Evolutionary conservation across 2,329 filamentous ascomycete species (phyloP), one percentile per base, ranked within the genome.

Genomic region (Botryotinia convoluta): DNA sequence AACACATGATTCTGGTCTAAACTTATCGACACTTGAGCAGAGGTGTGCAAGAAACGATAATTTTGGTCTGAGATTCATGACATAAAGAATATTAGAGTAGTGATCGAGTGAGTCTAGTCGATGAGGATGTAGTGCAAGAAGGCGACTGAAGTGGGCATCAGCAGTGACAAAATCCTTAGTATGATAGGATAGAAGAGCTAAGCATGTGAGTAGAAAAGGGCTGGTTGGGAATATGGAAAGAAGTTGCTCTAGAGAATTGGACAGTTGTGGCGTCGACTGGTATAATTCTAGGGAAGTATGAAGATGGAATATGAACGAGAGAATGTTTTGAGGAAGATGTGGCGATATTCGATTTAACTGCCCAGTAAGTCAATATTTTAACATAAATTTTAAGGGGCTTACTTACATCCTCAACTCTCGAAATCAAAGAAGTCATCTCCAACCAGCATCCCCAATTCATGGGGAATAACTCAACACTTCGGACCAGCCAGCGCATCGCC

Each of bases 371-470:
- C 84, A 83, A 71, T 64, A 42, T 22, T 39, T 39, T 26, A 69
- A 51, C 54, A 26, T 59, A 35, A 57, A 68, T 54, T 20, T 51
- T 12, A 54, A 14, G 29, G 12, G 20, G 9, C 8, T 59, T 35
- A 84, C 90, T 83, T 83, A 96, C 92, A 82, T 97, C 93, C 82
- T 98, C 94, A 14, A 92, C 87, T 48, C 92, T 90, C 51, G 90
- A 89, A 74, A 97, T 89, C 39, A 98, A 86, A 57, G 91, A 91
- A 6, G 93, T 93, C 82, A 99, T 89, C 83, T 99, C 96, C 74
- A 96, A 88, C 96, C 96, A 99, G 75, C 94, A 95, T 12, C 94
- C 94, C 96, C 96, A 99, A 80, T 98, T 97, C 88, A 95, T 97
- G 1, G 94, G 93, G 79, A 94, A 97, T 59, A 94, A 85, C 81